phyloP scores from a whole-genome alignment of 768 basidiomycete species.

The Mycena vulgaris region DNA sequence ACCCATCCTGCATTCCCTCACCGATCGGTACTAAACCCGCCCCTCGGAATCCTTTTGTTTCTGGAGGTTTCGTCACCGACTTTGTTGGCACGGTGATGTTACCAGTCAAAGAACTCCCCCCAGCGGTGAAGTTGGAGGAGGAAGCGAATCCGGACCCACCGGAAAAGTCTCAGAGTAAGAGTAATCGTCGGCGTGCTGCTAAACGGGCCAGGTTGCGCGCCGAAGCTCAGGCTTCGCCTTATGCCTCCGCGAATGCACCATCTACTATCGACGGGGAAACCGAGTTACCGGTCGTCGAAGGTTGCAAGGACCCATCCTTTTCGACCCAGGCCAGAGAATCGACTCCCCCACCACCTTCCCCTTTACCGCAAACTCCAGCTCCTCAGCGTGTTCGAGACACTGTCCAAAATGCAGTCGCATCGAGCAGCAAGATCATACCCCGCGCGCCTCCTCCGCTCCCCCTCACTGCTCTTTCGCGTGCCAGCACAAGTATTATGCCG shows the following conservation, averaged over 20 bases:
- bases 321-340: background rate
- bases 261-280: background rate
- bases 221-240: background rate
- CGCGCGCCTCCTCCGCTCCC: slow-evolving; percentile 12
- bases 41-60: slow-evolving; percentile 63
- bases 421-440: slow-evolving; percentile 52
- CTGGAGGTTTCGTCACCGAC: slow-evolving; percentile 65
- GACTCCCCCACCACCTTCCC: background rate
- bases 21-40: background rate
- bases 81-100: slow-evolving; percentile 48
- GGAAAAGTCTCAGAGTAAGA: background rate
- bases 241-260: background rate
- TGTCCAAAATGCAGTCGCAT: slow-evolving; percentile 51
- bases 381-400: background rate
- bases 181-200: background rate
- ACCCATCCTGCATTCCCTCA: background rate
- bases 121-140: background rate
- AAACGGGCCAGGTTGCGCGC: slow-evolving; percentile 5
- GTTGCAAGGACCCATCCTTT: background rate
- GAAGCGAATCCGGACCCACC: background rate
- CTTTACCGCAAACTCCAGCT: background rate
- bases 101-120: background rate
- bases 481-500: slow-evolving; percentile 5
- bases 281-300: background rate
- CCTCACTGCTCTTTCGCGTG: background rate